Evolutionary conservation across 108 stramenopile species (phyloP).

Genomic region (Skeletonema menzelii): DNA sequence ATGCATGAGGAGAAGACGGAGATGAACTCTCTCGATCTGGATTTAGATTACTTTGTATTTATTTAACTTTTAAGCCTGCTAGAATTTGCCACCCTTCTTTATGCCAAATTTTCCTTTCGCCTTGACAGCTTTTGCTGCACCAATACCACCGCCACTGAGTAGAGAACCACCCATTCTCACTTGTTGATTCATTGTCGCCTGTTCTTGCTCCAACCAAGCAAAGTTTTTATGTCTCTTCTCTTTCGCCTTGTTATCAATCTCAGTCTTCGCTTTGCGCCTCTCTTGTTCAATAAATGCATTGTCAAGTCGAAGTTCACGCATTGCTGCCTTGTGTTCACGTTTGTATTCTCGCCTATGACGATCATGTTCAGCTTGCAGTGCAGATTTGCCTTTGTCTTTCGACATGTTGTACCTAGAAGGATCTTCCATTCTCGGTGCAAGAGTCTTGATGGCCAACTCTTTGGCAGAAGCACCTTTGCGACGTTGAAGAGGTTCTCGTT

Average conservation of each 20-base stretch:
- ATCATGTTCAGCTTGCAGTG: conserved; percentile 79
- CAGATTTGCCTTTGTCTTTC: conserved; percentile 90
- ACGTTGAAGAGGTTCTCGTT: conserved; percentile 58
- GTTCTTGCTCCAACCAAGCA: conserved; percentile 90
- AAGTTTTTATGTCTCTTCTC: conserved; percentile 86
- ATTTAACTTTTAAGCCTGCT: too few relatives aligned
- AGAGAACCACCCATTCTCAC: conserved; percentile 84
- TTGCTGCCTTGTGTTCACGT: conserved; percentile 94
- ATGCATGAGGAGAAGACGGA: too few relatives aligned
- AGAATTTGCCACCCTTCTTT: conserved; percentile 90
- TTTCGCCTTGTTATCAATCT: conserved; percentile 57
- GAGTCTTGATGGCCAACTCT: conserved; percentile 66
- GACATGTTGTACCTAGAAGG: conserved; percentile 81
- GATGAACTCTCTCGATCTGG: too few relatives aligned
- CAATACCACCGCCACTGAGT: conserved; percentile 83
- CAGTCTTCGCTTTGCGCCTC: conserved; percentile 71
- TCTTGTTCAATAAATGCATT: conserved; percentile 81
- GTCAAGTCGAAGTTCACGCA: conserved; percentile 89
- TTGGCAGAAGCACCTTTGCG: conserved; percentile 45
- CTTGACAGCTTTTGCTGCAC: conserved; percentile 66
- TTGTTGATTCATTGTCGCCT: conserved; percentile 92
- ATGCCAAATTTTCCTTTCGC: conserved; percentile 86
- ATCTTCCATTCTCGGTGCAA: conserved; percentile 92
- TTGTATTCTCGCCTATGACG: conserved; percentile 91
- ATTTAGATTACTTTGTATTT: too few relatives aligned